Percentiles rank a stretch among this genome's conserved stretches.
These are phyloP conservation scores for Colletotrichum spaethianum DNA, from an alignment of 2,329 filamentous ascomycete genomes.

Conservation along the genomic window DNA sequence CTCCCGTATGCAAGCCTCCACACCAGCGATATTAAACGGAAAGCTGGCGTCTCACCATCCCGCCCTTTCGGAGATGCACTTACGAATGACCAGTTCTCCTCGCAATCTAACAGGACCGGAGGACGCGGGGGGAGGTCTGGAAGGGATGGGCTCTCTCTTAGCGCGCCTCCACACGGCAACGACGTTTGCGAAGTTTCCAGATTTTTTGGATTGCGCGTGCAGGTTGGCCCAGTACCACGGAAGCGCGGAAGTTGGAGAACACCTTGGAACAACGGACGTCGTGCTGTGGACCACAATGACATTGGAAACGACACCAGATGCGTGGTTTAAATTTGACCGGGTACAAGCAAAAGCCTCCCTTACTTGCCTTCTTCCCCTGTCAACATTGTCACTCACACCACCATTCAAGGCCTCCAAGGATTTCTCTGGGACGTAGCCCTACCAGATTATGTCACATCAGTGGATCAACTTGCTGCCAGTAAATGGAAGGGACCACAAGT, in stretches of 20 bases:
- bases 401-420: slow-evolving; percentile 2
- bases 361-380: background rate
- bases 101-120: background rate
- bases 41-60: slow-evolving; percentile 24
- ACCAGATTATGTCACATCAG: slow-evolving; percentile 24
- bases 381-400: background rate
- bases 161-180: background rate
- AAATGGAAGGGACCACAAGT: slow-evolving; percentile 13
- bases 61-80: background rate
- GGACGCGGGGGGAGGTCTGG: background rate
- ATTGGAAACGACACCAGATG: slow-evolving; percentile 10
- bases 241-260: slow-evolving; percentile 1
- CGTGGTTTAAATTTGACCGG: slow-evolving; percentile 1
- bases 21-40: slow-evolving; percentile 22
- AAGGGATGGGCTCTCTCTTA: background rate
- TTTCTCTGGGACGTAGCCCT: slow-evolving; percentile 25
- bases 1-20: slow-evolving; percentile 40
- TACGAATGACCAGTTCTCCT: background rate
- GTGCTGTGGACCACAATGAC: background rate
- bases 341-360: background rate
- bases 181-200: background rate
- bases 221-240: slow-evolving; percentile 5
- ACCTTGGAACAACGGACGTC: background rate
- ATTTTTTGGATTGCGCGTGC: background rate
- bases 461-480: slow-evolving; percentile 4